Conservation (phyloP, 257 asterid species). For the Solanum medicagineum region DNA sequence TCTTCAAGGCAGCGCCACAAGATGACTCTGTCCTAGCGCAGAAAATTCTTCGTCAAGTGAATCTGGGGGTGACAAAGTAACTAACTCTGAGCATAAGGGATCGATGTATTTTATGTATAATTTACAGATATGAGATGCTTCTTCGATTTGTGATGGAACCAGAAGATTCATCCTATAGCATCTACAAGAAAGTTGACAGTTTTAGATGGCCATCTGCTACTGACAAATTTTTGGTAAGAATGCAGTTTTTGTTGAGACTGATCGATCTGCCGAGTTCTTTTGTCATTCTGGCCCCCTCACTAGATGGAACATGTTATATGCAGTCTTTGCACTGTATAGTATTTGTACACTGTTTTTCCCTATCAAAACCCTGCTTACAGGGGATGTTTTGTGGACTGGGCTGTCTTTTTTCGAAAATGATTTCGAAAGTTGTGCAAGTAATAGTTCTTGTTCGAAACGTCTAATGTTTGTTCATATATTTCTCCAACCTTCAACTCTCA, state of each 20-base stretch:
- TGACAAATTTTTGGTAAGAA: neutral
- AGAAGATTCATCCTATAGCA: neutral
- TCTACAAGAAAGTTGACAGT: neutral
- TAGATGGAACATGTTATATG: neutral
- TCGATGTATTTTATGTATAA: neutral
- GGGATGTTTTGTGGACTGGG: too few species aligned
- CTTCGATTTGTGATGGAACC: neutral
- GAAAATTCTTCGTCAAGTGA: neutral
- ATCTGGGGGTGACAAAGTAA: neutral
- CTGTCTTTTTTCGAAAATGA: too few species aligned
- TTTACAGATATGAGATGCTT: neutral
- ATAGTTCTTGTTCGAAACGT: too few species aligned
- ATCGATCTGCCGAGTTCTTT: neutral
- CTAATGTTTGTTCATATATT: too few species aligned
- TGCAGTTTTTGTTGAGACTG: neutral
- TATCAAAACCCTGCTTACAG: too few species aligned
- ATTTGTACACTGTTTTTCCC: neutral
- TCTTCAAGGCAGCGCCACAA: slow-evolving; percentile 54
- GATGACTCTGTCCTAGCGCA: slow-evolving; percentile 7
- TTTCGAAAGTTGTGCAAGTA: too few species aligned
- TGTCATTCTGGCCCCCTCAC: neutral
- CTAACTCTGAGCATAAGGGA: neutral
- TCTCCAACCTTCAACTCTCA: too few species aligned
- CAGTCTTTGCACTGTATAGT: neutral
- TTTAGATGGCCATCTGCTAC: neutral